phyloP scores from a whole-genome alignment of 805 yeast species.

The Cyberlindnera mississippiensis region DNA sequence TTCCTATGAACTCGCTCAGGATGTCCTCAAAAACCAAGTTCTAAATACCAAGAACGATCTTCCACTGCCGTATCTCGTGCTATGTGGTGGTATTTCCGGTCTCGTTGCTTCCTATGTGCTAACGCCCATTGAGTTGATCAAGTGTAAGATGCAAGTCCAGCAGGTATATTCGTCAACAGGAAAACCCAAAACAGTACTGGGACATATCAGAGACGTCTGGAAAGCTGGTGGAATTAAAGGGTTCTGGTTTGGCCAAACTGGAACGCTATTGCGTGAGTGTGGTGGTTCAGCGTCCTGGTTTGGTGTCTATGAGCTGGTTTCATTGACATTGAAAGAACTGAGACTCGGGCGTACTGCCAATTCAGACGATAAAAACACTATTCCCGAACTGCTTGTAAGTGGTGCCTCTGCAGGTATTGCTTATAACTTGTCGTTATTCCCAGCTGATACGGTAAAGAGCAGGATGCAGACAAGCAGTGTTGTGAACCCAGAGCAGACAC shows the following conservation, averaged over 20 bases:
- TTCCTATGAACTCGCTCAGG: conserved; percentile 49
- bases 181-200: conserved; percentile 32
- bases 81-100: conserved; percentile 82
- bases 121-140: conserved; percentile 89
- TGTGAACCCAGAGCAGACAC: conserved; percentile 25
- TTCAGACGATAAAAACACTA: conserved; percentile 29
- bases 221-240: conserved; percentile 59
- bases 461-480: conserved; percentile 67
- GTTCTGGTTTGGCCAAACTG: conserved; percentile 82
- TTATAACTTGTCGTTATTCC: conserved; percentile 77
- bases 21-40: conserved; percentile 29
- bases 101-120: conserved; percentile 74
- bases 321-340: conserved; percentile 33
- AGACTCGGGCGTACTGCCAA: conserved; percentile 26
- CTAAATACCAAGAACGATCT: conserved; percentile 22
- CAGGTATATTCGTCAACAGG: conserved; percentile 25
- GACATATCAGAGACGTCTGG: conserved; percentile 41
- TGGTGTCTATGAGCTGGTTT: conserved; percentile 71
- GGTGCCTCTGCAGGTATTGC: conserved; percentile 88
- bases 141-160: conserved; percentile 82
- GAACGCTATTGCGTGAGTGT: conserved; percentile 78
- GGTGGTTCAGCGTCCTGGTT: conserved; percentile 95
- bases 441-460: conserved; percentile 87
- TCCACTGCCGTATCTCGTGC: conserved; percentile 42
- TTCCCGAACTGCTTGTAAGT: conserved; percentile 57